phyloP scores from a whole-genome alignment of 768 basidiomycete species.

The Leccinum incarnatum region DNA sequence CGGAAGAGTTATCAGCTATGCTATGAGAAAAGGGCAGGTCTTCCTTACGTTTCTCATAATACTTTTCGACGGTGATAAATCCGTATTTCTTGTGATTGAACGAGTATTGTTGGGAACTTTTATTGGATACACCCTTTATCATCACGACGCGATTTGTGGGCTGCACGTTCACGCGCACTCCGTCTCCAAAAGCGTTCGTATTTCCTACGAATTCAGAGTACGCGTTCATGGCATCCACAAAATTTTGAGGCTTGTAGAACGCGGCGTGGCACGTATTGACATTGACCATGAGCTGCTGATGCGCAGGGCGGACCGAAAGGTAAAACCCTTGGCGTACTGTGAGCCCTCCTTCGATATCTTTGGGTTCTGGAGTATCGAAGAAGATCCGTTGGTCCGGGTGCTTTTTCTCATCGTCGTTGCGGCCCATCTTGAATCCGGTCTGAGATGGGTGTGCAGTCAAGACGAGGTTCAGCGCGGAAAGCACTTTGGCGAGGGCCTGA shows the following conservation, averaged over 20 bases:
- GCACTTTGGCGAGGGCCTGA: slow-evolving; percentile 50
- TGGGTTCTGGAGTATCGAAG: slow-evolving; percentile 27
- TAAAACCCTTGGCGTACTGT: slow-evolving; percentile 53
- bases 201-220: slow-evolving; percentile 47
- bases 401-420: slow-evolving; percentile 36
- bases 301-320: slow-evolving; percentile 39
- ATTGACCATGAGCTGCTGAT: slow-evolving; percentile 50
- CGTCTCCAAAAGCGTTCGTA: slow-evolving; percentile 52
- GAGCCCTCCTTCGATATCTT: slow-evolving; percentile 49
- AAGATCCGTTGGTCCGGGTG: slow-evolving; percentile 41
- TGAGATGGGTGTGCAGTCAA: slow-evolving; percentile 41
- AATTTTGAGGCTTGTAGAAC: slow-evolving; percentile 43
- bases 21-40: not conserved
- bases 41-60: slow-evolving; percentile 42
- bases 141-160: slow-evolving; percentile 66
- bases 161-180: slow-evolving; percentile 62
- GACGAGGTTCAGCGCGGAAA: slow-evolving; percentile 49
- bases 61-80: slow-evolving; percentile 42
- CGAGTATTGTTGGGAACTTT: slow-evolving; percentile 36
- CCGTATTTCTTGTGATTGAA: slow-evolving; percentile 38
- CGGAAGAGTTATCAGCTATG: not conserved
- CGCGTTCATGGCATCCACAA: slow-evolving; percentile 38
- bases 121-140: slow-evolving; percentile 51
- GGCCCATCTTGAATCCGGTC: slow-evolving; percentile 44
- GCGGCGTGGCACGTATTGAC: slow-evolving; percentile 51